A percentile compares a stretch with the other conserved stretches of the same genome.
Evolutionary conservation across 1,284 basidiomycete genomes (phyloP).

Genomic region (Singerocomus rubriflavus): DNA sequence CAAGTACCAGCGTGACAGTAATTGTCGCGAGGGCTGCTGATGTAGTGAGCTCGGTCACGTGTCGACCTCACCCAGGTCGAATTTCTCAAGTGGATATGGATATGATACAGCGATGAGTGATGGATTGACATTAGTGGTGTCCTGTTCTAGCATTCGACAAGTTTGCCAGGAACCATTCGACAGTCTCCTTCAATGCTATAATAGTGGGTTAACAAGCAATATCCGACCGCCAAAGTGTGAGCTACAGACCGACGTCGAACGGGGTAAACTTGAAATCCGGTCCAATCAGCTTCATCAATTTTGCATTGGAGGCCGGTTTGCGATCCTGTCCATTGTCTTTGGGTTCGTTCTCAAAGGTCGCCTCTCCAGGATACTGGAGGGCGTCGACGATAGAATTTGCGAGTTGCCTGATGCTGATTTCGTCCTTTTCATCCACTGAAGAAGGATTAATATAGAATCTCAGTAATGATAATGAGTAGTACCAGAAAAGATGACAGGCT

Average conservation of each 20-base stretch:
- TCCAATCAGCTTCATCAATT: conserved; percentile 66
- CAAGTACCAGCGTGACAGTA: background rate
- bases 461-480: conserved; percentile 12
- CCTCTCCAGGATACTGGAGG: conserved; percentile 51
- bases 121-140: conserved; percentile 9
- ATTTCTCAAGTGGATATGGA: background rate
- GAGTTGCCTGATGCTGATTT: conserved; percentile 84
- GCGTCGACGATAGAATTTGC: conserved; percentile 82
- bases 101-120: conserved; percentile 5
- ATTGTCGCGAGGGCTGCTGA: background rate
- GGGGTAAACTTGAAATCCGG: conserved; percentile 79
- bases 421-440: conserved; percentile 82
- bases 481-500: conserved; percentile 87
- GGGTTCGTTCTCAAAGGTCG: conserved; percentile 56
- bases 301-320: conserved; percentile 91
- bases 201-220: background rate
- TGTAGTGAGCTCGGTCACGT: background rate
- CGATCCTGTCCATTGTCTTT: conserved; percentile 79
- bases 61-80: background rate
- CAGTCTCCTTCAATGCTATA: conserved; percentile 64
- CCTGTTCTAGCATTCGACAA: conserved; percentile 65
- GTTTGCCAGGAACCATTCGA: conserved; percentile 79
- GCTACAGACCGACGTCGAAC: conserved; percentile 63
- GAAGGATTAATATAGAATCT: background rate
- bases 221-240: conserved; percentile 24